A percentile compares a stretch with the other conserved stretches of the same genome.
phyloP scores from a whole-genome alignment of 192 early-diverging fungal species.

The Entomortierella beljakovae region DNA sequence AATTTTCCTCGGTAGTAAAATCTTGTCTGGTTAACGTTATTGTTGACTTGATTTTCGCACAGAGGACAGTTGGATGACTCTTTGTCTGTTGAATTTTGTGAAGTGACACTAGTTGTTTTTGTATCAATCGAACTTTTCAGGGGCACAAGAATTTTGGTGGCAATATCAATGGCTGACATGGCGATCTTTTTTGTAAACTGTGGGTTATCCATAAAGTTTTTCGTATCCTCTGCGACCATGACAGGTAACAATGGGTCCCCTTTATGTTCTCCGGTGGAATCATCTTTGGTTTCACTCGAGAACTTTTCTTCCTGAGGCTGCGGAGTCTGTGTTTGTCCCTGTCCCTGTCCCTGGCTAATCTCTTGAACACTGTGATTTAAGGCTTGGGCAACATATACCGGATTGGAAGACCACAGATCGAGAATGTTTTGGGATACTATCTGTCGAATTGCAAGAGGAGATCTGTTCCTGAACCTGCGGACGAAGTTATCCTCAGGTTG shows the following conservation, averaged over 20 bases:
- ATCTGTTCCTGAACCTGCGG: slow-evolving; percentile 34
- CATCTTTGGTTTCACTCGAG: no score
- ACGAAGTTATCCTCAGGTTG: slow-evolving; percentile 23
- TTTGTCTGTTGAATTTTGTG: not conserved
- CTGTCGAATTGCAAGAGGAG: slow-evolving; percentile 42
- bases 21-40: not conserved
- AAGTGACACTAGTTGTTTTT: not conserved
- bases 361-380: slow-evolving; percentile 17
- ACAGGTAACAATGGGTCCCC: slow-evolving; percentile 16
- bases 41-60: slow-evolving; percentile 11
- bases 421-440: slow-evolving; percentile 18
- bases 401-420: slow-evolving; percentile 27
- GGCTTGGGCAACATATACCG: slow-evolving; percentile 23
- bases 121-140: not conserved
- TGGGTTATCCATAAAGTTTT: slow-evolving; percentile 57
- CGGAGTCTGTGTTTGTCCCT: not conserved
- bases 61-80: slow-evolving; percentile 7
- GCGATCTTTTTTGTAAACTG: slow-evolving; percentile 41
- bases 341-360: not conserved
- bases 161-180: slow-evolving; percentile 41
- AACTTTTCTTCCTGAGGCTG: not conserved
- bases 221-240: slow-evolving; percentile 57
- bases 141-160: slow-evolving; percentile 9
- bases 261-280: not conserved
- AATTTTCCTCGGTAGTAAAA: slow-evolving; percentile 54